phyloP scores from a whole-genome alignment of 2,329 filamentous ascomycete genomes.

The Curvularia verruculosa region DNA sequence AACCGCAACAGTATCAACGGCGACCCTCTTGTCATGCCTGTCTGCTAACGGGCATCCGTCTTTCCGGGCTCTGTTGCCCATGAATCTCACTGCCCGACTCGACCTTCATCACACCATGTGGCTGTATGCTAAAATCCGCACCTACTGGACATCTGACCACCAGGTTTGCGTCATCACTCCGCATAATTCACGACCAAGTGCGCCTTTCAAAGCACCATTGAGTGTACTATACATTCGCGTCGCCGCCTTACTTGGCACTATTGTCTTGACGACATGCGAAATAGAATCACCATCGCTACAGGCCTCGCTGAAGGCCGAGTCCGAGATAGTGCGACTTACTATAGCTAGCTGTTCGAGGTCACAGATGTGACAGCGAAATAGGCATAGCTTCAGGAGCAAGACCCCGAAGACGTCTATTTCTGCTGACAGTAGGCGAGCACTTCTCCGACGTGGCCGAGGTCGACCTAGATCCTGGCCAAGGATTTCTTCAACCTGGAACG shows the following conservation, averaged over 20 bases:
- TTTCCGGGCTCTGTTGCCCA: constrained; percentile 2
- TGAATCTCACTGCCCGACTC: background rate
- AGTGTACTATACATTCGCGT: background rate
- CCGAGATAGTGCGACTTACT: background rate
- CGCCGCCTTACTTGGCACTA: background rate
- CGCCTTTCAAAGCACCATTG: background rate
- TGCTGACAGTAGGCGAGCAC: background rate
- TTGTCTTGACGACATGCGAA: background rate
- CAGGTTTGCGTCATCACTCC: background rate
- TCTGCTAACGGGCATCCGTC: background rate
- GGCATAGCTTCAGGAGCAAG: constrained; percentile 2
- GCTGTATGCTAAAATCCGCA: constrained; percentile 1
- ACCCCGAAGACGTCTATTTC: background rate
- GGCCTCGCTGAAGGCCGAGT: background rate
- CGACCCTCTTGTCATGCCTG: constrained; percentile 1
- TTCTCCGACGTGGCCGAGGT: constrained; percentile 7
- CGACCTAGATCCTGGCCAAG: background rate
- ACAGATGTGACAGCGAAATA: background rate
- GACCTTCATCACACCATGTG: background rate
- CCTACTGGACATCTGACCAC: background rate
- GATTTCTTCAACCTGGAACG: background rate
- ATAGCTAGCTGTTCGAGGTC: constrained; percentile 1
- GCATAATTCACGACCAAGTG: background rate
- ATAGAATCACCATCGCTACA: background rate
- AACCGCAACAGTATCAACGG: constrained; percentile 7